Base-by-base conservation (phyloP, 768 basidiomycete genomes). In the Cyathus striatus region DNA sequence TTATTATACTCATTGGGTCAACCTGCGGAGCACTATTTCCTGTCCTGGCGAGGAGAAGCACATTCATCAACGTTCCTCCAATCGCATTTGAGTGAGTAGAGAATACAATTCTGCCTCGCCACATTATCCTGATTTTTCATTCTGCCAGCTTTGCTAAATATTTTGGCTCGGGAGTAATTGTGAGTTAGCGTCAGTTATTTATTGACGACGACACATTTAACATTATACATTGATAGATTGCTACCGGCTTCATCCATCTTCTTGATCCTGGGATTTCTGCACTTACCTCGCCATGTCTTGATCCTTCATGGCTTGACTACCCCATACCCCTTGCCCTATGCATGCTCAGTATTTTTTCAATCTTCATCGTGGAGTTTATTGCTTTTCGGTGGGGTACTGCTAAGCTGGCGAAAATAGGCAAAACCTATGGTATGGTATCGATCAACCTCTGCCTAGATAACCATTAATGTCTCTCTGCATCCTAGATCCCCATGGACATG, bases 81-180 rank as follows among this genome's bases (percentile, higher is more conserved):
- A 44, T 57, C 24, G 61, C 83, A 2, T 91, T 87, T 46, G 83
- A 93, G 88, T 89, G 42, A 21, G 84, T 63, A 3, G 34, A 30
- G 25, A 22, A 17, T 41, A 24, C 25, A 33, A 10, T 40, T 35
- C 32, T 26, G 16, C 23, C 46, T 16, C 23, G 40, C 32, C 4
- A 33, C 40, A 20, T 16, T 12, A n/a, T 21, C 14, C 16, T 38
- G 26, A 23, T 46, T n/a, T 26, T 9, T 24, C 12, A 23, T 10
- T 14, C 36, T 48, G 56, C 30, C 48, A 87, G 86, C 41, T 89
- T 91, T 58, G 83, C 87, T 23, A 92, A 90, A 62, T 91, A 85
- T 60, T 93, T 94, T 62, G 91, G 91, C 21, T 90, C 88, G 10
- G 91, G 91, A 18, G 86, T 90, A 38, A 90, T 90, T 52, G 86